A percentile compares a stretch with the other conserved stretches of the same genome.
Evolutionary conservation across 345 rosid species (phyloP).

Genomic region (Adansonia digitata): DNA sequence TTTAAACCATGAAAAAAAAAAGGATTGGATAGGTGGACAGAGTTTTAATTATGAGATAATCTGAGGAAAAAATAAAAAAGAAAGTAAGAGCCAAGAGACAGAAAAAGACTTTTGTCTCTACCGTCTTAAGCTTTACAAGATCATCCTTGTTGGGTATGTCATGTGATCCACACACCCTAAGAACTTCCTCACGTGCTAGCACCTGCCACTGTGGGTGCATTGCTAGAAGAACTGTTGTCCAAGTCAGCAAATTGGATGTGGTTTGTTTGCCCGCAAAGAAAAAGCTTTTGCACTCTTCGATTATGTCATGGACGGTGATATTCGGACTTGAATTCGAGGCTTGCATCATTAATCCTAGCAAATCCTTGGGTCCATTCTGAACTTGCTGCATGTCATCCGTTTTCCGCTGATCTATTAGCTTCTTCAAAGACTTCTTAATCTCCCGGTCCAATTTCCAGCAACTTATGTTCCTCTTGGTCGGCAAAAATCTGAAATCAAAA

Average conservation of each 20-base stretch:
- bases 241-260: conserved; percentile 77
- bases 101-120: conserved; percentile 24
- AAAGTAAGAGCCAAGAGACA: background rate
- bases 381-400: no score
- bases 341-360: conserved; percentile 53
- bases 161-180: conserved; percentile 75
- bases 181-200: conserved; percentile 77
- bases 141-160: conserved; percentile 63
- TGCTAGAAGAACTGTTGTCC: conserved; percentile 70
- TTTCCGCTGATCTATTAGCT: conserved; percentile 48
- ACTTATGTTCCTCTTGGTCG: conserved; percentile 56
- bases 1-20: no score
- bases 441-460: conserved; percentile 74
- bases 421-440: conserved; percentile 50
- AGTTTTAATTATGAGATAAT: background rate
- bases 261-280: conserved; percentile 94
- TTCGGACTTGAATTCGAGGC: conserved; percentile 33
- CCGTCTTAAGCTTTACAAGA: conserved; percentile 74
- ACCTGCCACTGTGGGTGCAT: conserved; percentile 89
- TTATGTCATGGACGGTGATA: conserved; percentile 45
- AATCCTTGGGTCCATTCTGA: conserved; percentile 39
- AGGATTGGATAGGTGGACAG: background rate
- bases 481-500: conserved; percentile 46
- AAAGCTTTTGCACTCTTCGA: conserved; percentile 89
- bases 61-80: background rate